Evolutionary conservation across 192 early-diverging fungal species (phyloP), one percentile per base, ranked within the genome.

Genomic region (Coemansia sp.): DNA sequence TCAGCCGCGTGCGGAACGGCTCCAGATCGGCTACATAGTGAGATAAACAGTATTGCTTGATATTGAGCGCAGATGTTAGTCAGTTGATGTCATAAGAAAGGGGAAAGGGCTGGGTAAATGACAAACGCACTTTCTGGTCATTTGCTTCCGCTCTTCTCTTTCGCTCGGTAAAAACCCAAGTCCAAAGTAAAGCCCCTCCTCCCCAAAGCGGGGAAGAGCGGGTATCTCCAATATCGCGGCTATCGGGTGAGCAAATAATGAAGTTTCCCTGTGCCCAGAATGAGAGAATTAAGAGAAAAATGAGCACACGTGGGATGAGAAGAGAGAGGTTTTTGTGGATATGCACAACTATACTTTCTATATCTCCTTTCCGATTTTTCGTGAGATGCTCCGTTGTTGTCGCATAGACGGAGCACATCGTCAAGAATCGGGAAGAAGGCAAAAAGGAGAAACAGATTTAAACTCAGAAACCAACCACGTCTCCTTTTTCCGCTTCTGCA

Each of bases 1-100:
- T 36, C 32, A 92, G 56, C 43, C 91, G 84, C 41, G 82, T 76
- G 63, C 85, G 48, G 69, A 88, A 88, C 43, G 88, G 90, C 56
- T 82, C 71, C 49, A 92, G 67, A 39, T 89, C 87, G 55, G 81
- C 85, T 85, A 85, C 67, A 19, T 56, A 67, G 39, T 66, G 75
- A 63, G 51, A 41, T 13, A 49, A 21, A 60, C 39, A 22, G 39
- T 26, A 32, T 32, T 32, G 32, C 32, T 32, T n/a, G n/a, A 5
- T 57, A 26, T 41, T 45, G 32, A 32, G 32, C 2, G 32, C 32
- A 32, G 32, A 32, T 32, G 32, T 32, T 32, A 32, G 32, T 32
- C 32, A 32, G 32, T 4, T 32, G 48, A 18, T 49, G 48, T 49
- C 19, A 18, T 7, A 49, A 49, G 1, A 18, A 16, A 49, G 18